Evolutionary conservation across 331 rosid species (phyloP).

Genomic region (Quercus phellos): DNA sequence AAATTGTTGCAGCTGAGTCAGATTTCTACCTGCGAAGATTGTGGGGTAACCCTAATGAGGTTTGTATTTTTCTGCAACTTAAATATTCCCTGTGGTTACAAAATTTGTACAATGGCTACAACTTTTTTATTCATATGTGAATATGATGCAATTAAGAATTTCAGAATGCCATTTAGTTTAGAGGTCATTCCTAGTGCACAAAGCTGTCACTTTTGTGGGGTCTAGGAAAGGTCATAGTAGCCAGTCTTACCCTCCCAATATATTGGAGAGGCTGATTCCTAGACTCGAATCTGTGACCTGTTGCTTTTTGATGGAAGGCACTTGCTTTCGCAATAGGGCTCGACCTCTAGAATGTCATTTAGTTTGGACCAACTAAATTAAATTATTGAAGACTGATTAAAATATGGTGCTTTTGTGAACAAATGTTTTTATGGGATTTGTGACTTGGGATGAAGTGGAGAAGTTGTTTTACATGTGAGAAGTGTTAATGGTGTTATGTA

Average conservation of each 20-base stretch:
- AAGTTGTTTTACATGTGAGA: background rate
- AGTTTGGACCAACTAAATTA: background rate
- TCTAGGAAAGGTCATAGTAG: too few relatives aligned
- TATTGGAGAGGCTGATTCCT: too few relatives aligned
- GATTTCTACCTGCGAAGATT: conserved; percentile 72
- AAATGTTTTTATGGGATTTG: background rate
- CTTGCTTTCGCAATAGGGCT: too few relatives aligned
- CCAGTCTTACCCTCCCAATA: too few relatives aligned
- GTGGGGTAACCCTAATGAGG: conserved; percentile 92
- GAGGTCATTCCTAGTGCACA: too few relatives aligned
- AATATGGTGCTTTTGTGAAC: background rate
- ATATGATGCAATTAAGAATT: background rate
- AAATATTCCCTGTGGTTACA: background rate
- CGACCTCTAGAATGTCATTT: background rate
- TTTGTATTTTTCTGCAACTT: conserved; percentile 24
- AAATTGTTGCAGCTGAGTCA: conserved; percentile 64
- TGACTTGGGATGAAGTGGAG: background rate
- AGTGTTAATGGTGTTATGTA: background rate
- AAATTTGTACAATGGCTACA: background rate
- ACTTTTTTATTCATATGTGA: background rate
- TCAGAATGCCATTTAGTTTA: background rate
- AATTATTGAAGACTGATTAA: background rate
- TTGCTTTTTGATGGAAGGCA: too few relatives aligned
- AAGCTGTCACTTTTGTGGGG: too few relatives aligned
- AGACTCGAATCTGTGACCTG: too few relatives aligned